Conservation (phyloP, 106 monocot genomes). For the Dendrobium nobile region DNA sequence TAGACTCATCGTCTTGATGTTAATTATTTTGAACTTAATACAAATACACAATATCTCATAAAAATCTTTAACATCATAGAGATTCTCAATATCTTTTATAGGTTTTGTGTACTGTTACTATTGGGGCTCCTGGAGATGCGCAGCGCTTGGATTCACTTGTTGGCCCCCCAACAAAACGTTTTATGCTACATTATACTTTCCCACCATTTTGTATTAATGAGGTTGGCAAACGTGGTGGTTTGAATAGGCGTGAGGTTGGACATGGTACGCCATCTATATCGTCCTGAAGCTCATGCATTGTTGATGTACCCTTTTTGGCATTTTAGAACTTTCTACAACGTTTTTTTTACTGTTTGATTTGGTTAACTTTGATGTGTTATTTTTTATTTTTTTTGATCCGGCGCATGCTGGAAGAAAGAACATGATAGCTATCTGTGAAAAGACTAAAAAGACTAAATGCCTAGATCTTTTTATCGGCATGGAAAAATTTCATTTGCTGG, state of each 20-base stretch:
- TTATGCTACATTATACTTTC: constrained; percentile 97
- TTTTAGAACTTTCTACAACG: neutral
- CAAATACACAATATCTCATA: neutral
- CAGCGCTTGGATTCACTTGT: constrained; percentile 88
- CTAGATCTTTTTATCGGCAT: neutral
- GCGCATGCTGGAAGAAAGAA: neutral
- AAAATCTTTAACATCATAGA: neutral
- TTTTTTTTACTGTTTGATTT: neutral
- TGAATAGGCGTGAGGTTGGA: constrained; percentile 96
- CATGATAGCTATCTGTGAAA: neutral
- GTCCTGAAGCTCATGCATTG: neutral
- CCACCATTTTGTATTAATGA: constrained; percentile 97
- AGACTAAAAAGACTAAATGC: neutral
- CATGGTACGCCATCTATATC: constrained; percentile 47
- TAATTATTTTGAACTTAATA: neutral
- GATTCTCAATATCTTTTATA: constrained; percentile 13
- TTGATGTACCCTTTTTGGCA: neutral
- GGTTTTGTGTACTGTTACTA: constrained; percentile 95
- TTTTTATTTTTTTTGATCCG: neutral
- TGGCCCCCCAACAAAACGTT: constrained; percentile 89
- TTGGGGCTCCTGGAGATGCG: constrained; percentile 94
- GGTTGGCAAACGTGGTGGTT: constrained; percentile 76
- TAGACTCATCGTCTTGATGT: constrained; percentile 5
- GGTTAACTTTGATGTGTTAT: neutral
- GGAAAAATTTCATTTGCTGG: neutral